Evolutionary conservation across 768 basidiomycete species (phyloP).

Genomic region (Russula virescens): DNA sequence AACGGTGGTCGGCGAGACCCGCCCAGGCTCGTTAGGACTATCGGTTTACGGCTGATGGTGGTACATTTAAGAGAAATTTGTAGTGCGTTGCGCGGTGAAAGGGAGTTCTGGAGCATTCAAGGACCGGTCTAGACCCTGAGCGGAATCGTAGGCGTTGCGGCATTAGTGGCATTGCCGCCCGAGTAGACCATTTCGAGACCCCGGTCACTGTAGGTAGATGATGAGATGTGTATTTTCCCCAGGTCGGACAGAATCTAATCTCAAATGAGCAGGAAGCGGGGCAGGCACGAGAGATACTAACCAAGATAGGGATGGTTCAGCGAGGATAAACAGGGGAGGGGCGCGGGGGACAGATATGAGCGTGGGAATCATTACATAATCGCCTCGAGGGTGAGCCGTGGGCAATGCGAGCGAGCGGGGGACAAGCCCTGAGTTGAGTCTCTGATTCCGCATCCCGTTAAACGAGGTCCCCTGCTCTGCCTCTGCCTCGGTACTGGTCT

Average conservation of each 20-base stretch:
- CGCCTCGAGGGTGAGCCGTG: conserved; percentile 11
- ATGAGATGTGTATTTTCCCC: not conserved
- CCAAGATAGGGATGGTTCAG: not conserved
- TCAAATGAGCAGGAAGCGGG: not conserved
- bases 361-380: conserved; percentile 16
- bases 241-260: not conserved
- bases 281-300: conserved; percentile 7
- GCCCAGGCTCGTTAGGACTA: not conserved
- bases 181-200: not conserved
- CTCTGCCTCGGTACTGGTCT: conserved; percentile 13
- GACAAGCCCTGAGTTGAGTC: not conserved
- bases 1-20: conserved; percentile 1
- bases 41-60: conserved; percentile 8
- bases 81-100: conserved; percentile 8
- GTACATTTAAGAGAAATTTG: conserved; percentile 5
- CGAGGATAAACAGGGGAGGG: not conserved
- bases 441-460: conserved; percentile 12
- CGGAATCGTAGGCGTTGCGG: conserved; percentile 24
- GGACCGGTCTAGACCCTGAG: conserved; percentile 17
- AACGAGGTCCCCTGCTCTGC: not conserved
- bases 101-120: conserved; percentile 18
- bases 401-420: conserved; percentile 3
- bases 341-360: not conserved
- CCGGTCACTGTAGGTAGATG: not conserved
- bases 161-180: conserved; percentile 6